Conservation (phyloP, 257 asterid species). For the Solanum chaucha region DNA sequence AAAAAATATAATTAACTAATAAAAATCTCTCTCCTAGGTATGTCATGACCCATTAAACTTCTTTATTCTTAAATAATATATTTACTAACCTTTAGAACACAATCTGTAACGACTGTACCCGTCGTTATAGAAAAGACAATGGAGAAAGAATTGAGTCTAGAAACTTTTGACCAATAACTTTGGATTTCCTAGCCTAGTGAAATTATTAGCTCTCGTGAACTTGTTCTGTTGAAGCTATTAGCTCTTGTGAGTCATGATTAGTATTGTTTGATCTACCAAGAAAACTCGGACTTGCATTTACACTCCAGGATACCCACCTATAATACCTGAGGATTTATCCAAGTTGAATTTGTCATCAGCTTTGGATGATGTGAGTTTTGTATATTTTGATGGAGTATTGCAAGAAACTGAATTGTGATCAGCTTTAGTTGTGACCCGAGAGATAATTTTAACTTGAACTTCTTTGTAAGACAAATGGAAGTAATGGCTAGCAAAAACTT, state of each 20-base stretch:
- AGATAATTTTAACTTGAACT: constrained; percentile 34
- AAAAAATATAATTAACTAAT: no score
- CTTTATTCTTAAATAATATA: no score
- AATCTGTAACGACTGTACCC: no score
- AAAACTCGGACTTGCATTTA: constrained; percentile 92
- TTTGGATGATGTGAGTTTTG: constrained; percentile 58
- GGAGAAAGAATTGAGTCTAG: no score
- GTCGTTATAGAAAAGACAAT: no score
- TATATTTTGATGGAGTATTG: constrained; percentile 71
- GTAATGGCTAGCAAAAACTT: background rate
- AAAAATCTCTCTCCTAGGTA: no score
- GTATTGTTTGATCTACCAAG: constrained; percentile 34
- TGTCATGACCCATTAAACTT: no score
- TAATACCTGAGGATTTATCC: constrained; percentile 76
- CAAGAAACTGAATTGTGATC: constrained; percentile 36
- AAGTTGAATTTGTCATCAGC: constrained; percentile 48
- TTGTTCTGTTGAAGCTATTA: background rate
- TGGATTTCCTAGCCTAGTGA: no score
- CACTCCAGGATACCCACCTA: constrained; percentile 88
- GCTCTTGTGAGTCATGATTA: background rate
- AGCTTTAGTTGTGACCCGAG: constrained; percentile 67
- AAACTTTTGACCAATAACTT: no score
- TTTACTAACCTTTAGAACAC: no score
- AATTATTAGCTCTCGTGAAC: no score
- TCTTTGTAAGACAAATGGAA: background rate